Conservation (phyloP, 2,329 filamentous ascomycete genomes). For the Fusarium sp. region DNA sequence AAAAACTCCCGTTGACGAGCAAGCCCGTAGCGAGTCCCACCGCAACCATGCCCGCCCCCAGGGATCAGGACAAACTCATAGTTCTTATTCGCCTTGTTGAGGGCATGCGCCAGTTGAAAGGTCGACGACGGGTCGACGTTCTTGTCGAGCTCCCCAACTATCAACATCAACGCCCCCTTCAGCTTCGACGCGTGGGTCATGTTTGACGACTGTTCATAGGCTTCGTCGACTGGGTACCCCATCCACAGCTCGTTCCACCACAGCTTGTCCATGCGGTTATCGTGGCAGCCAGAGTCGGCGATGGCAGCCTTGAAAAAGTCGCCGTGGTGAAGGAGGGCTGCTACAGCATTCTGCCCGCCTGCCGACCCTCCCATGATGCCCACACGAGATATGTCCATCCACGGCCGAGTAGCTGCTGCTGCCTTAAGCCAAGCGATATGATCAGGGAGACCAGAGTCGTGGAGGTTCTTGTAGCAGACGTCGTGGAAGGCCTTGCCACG, state of each 20-base stretch:
- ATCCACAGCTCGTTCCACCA: constrained; percentile 55
- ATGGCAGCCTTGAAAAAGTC: constrained; percentile 50
- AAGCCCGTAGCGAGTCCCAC: constrained; percentile 32
- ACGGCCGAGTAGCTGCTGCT: constrained; percentile 47
- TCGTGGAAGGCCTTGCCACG: constrained; percentile 51
- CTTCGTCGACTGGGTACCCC: constrained; percentile 51
- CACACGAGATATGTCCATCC: constrained; percentile 49
- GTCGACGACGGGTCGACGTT: constrained; percentile 52
- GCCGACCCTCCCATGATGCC: constrained; percentile 51
- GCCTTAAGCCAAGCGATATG: constrained; percentile 50
- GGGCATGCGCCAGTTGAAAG: constrained; percentile 47
- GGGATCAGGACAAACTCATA: constrained; percentile 51
- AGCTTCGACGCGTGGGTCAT: constrained; percentile 50
- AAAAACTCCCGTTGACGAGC: constrained; percentile 41
- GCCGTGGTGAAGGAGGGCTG: constrained; percentile 48
- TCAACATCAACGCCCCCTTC: constrained; percentile 47
- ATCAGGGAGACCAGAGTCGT: constrained; percentile 50
- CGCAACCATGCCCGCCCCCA: constrained; percentile 40
- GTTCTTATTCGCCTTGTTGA: constrained; percentile 49
- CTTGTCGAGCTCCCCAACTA: constrained; percentile 49
- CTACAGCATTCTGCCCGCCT: constrained; percentile 50
- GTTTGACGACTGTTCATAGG: constrained; percentile 49
- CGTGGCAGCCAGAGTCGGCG: constrained; percentile 50
- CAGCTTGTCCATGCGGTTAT: constrained; percentile 52
- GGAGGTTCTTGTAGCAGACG: constrained; percentile 50